Percentiles rank a stretch among this genome's conserved stretches.
phyloP scores from a whole-genome alignment of 2,329 filamentous ascomycete genomes.

The Xylariales sp. region DNA sequence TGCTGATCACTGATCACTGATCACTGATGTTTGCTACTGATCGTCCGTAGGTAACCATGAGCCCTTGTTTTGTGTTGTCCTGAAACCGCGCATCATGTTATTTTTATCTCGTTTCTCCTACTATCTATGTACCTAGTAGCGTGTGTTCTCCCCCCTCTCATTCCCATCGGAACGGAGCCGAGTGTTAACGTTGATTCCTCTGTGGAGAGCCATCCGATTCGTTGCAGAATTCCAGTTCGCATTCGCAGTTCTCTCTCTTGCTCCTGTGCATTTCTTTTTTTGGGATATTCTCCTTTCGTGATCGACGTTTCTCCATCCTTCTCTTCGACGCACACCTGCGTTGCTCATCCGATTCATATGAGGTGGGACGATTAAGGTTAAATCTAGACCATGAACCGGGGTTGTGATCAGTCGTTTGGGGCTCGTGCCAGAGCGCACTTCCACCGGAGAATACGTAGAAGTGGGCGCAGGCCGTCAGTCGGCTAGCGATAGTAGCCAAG shows the following conservation, averaged over 20 bases:
- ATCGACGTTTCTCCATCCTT: constrained; percentile 35
- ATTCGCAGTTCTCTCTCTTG: background rate
- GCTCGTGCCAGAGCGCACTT: constrained; percentile 1
- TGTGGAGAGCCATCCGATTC: constrained; percentile 37
- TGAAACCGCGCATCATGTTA: constrained; percentile 45
- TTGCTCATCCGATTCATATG: constrained; percentile 14
- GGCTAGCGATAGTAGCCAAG: background rate
- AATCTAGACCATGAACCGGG: constrained; percentile 11
- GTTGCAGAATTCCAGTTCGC: constrained; percentile 23
- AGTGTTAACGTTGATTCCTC: constrained; percentile 35
- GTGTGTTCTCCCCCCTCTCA: constrained; percentile 28
- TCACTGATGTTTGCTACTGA: constrained; percentile 42
- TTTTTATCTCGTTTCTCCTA: constrained; percentile 42
- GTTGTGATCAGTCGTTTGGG: background rate
- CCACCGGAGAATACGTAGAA: background rate
- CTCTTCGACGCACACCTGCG: constrained; percentile 23
- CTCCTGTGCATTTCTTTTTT: constrained; percentile 32
- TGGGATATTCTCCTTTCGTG: constrained; percentile 23
- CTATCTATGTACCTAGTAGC: background rate
- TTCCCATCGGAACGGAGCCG: constrained; percentile 47
- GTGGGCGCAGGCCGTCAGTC: background rate
- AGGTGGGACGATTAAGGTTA: constrained; percentile 2
- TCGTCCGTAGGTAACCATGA: constrained; percentile 36
- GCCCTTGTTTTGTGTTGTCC: constrained; percentile 44
- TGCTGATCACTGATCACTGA: constrained; percentile 28